Base-by-base conservation (phyloP, 108 stramenopile genomes). In the Cyclotella baltica region DNA sequence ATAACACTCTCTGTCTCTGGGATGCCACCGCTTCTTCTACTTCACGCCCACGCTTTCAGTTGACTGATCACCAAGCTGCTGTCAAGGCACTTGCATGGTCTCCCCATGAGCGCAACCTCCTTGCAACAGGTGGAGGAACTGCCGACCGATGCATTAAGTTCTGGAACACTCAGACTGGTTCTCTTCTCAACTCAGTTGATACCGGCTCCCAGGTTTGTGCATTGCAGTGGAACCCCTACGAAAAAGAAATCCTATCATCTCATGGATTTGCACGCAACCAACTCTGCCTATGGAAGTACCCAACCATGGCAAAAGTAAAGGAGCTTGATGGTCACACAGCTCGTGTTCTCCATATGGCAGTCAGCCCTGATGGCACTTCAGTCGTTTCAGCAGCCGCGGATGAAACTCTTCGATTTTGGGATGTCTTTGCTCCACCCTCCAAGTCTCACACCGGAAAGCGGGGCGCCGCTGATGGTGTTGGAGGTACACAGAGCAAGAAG, bases 51-150 rank as follows among this genome's bases (percentile, higher is more conserved):
- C 84, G 94, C 15, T 77, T 89, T 47, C 64, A 87, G 20, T 69
- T 98, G 33, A 86, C 90, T n/a, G 93, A 98, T 47, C 99, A 99
- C 85, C 89, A 91, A 73, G 99, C 99, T 22, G 98, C 99, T 2
- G 99, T 99, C 35, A 99, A 99, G 82, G 99, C 99, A 0, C 75
- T 99, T 47, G 98, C 98, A 25, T 99, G 99, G 99, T 98, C 94
- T 77, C 99, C 99, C 3, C 96, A 96, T 78, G 91, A 98, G 66
- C 93, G 98, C 35, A 97, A 97, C 57, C 65, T 97, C n/a, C 88
- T 99, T 57, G 99, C 99, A 0, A 95, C 96, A 46, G 99, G 99
- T 18, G 99, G 98, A 31, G 99, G 99, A 51, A 98, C 99, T 6
- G 97, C 98, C 11, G 99, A 99, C 85, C 85, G 98, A n/a, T 97